phyloP scores from a whole-genome alignment of 345 rosid genomes.

The Theobroma cacao region DNA sequence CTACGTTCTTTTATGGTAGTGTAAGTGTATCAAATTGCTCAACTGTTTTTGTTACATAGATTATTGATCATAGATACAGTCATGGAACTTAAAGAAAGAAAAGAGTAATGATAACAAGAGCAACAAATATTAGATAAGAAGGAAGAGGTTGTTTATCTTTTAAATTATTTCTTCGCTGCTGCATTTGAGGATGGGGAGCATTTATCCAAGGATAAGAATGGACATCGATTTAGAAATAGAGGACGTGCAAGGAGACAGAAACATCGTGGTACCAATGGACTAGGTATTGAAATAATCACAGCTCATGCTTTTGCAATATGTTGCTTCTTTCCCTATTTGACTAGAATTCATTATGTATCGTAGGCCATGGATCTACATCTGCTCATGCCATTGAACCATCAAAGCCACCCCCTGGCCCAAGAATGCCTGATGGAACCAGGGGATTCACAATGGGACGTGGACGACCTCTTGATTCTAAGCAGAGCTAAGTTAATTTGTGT shows the following conservation, averaged over 20 bases:
- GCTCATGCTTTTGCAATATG: not conserved
- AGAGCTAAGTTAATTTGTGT: slow-evolving; percentile 16
- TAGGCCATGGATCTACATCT: slow-evolving; percentile 68
- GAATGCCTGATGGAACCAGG: slow-evolving; percentile 97
- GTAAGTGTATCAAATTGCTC: not conserved
- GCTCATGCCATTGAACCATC: slow-evolving; percentile 45
- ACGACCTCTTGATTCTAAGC: slow-evolving; percentile 35
- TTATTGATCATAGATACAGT: not conserved
- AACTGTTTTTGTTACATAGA: too few species aligned
- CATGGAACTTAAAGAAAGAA: not conserved
- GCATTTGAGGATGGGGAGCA: slow-evolving; percentile 47
- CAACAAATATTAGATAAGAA: not conserved
- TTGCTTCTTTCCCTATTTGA: not conserved
- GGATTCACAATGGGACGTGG: slow-evolving; percentile 97
- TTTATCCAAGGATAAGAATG: slow-evolving; percentile 55
- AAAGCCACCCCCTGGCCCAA: slow-evolving; percentile 95
- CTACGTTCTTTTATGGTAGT: not conserved
- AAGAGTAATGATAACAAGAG: not conserved
- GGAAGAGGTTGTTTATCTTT: not conserved
- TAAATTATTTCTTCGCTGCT: not conserved
- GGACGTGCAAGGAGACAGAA: slow-evolving; percentile 58
- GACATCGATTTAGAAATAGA: slow-evolving; percentile 39
- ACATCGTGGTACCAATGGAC: slow-evolving; percentile 46
- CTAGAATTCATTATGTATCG: not conserved
- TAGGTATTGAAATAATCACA: slow-evolving; percentile 28